Percentiles rank a stretch among this genome's conserved stretches.
phyloP scores from a whole-genome alignment of 1,284 basidiomycete species.

The Tilletia setariae region DNA sequence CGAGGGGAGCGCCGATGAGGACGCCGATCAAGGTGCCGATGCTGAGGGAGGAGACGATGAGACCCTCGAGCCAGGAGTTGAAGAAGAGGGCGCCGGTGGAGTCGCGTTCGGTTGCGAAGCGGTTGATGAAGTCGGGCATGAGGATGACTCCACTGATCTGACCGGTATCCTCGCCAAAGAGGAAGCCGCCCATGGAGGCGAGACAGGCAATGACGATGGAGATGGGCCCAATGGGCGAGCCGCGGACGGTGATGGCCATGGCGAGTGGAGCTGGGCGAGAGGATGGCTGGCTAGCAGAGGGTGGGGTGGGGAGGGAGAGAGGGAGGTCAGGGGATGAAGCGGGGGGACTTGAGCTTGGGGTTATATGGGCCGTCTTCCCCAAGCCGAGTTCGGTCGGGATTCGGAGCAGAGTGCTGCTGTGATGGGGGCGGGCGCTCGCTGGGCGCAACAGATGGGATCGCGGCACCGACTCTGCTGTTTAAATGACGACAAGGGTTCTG shows the following conservation, averaged over 20 bases:
- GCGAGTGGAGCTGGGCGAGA: not conserved
- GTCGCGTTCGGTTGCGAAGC: slow-evolving; percentile 62
- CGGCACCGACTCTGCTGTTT: too few relatives aligned
- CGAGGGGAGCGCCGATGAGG: slow-evolving; percentile 53
- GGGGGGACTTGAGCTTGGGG: too few relatives aligned
- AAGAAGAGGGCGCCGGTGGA: slow-evolving; percentile 55
- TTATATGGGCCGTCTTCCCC: too few relatives aligned
- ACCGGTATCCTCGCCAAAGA: slow-evolving; percentile 69
- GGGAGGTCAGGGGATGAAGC: not conserved
- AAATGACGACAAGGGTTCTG: too few relatives aligned
- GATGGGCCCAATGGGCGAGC: slow-evolving; percentile 3
- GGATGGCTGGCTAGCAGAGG: not conserved
- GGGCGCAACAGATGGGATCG: too few relatives aligned
- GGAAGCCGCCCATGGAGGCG: slow-evolving; percentile 74
- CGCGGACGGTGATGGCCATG: slow-evolving; percentile 7
- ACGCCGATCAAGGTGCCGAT: slow-evolving; percentile 55
- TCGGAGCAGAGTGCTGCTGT: too few relatives aligned
- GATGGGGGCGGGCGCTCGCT: too few relatives aligned
- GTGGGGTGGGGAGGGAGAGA: not conserved
- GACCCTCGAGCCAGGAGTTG: slow-evolving; percentile 55
- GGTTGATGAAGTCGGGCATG: slow-evolving; percentile 69
- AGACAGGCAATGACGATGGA: slow-evolving; percentile 61
- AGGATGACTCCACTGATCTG: slow-evolving; percentile 73
- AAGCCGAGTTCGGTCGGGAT: too few relatives aligned
- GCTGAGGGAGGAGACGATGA: slow-evolving; percentile 68